Conservation (phyloP, 1,284 basidiomycete genomes). For the Phellinidium pouzarii region DNA sequence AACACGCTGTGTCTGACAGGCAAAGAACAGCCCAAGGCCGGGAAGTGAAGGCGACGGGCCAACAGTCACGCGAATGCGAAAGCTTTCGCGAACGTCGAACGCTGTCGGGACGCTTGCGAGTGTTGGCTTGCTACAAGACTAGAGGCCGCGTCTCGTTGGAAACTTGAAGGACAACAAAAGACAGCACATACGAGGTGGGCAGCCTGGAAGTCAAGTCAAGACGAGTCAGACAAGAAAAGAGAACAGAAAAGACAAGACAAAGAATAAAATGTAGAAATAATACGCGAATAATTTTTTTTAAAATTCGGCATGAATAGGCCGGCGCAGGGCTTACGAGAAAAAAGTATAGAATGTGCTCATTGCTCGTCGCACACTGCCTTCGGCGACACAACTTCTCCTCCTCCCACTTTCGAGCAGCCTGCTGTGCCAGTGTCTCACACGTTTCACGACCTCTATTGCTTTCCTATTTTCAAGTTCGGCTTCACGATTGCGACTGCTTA, state of each 20-base stretch:
- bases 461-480: background rate
- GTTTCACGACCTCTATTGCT: too few relatives aligned
- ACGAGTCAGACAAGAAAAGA: background rate
- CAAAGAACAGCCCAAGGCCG: background rate
- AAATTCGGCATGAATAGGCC: background rate
- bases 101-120: too few relatives aligned
- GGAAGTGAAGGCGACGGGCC: too few relatives aligned
- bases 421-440: background rate
- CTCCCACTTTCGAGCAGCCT: background rate
- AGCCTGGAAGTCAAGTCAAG: too few relatives aligned
- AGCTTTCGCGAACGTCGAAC: too few relatives aligned
- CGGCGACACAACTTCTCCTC: background rate
- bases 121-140: too few relatives aligned
- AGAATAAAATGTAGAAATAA: background rate
- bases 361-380: background rate
- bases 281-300: background rate
- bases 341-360: constrained; percentile 28
- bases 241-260: background rate
- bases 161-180: background rate
- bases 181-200: background rate
- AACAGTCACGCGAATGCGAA: too few relatives aligned
- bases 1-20: background rate
- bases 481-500: background rate
- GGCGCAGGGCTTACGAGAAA: background rate
- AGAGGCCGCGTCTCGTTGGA: too few relatives aligned